phyloP scores from a whole-genome alignment of 2,329 filamentous ascomycete species.

The Cladophialophora carrionii region DNA sequence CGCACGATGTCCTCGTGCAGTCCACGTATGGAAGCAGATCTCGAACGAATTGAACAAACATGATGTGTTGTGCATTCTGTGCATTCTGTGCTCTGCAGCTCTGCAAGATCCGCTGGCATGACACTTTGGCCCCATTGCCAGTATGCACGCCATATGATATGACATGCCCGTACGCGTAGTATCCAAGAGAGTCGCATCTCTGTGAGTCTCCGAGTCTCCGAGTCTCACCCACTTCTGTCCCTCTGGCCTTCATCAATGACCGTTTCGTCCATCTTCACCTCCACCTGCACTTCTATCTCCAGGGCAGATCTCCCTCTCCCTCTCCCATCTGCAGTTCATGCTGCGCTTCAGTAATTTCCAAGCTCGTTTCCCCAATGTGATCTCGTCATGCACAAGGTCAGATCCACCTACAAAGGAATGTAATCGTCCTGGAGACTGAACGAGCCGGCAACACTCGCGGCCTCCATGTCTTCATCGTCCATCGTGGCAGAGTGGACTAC shows the following conservation, averaged over 20 bases:
- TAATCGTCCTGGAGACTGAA: slow-evolving; percentile 6
- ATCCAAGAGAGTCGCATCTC: background rate
- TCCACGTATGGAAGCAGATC: background rate
- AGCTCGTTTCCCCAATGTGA: background rate
- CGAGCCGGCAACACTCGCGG: background rate
- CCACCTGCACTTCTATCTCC: background rate
- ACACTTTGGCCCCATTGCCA: too few relatives aligned
- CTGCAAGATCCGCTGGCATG: background rate
- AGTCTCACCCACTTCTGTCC: too few relatives aligned
- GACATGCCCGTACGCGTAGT: background rate
- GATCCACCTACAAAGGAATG: slow-evolving; percentile 6
- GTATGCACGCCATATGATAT: background rate
- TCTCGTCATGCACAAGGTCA: background rate
- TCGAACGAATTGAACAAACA: background rate
- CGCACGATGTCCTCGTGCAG: background rate
- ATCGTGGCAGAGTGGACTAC: background rate
- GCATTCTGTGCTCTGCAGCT: background rate
- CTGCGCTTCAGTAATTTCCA: background rate
- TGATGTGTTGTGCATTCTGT: background rate
- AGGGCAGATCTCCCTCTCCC: background rate
- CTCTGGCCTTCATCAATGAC: background rate
- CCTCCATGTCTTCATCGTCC: background rate
- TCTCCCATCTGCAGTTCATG: background rate
- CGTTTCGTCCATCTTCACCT: background rate
- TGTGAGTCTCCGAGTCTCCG: background rate